Evolutionary conservation across 441 rosid species (phyloP).

Genomic region (Omphalea diandra): DNA sequence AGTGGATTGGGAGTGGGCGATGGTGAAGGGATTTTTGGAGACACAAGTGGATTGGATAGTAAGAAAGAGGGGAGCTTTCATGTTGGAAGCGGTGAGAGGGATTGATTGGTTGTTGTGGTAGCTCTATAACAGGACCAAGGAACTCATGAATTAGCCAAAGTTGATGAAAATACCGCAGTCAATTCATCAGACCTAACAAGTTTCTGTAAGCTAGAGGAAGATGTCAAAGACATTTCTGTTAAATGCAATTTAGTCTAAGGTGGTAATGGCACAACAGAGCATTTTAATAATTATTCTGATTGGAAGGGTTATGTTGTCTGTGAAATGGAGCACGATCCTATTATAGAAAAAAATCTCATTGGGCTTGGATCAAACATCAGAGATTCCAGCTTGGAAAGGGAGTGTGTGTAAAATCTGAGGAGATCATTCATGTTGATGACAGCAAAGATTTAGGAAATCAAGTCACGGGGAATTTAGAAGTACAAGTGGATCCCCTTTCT

Average conservation of each 20-base stretch:
- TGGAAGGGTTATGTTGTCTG: constrained; percentile 36
- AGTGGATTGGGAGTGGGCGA: constrained; percentile 1
- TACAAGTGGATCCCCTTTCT: constrained; percentile 32
- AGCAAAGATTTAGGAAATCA: constrained; percentile 23
- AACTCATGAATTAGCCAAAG: constrained; percentile 26
- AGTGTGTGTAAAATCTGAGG: constrained; percentile 28
- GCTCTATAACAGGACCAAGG: constrained; percentile 36
- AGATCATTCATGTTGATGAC: constrained; percentile 21
- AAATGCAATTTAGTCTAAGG: constrained; percentile 26
- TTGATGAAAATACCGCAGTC: constrained; percentile 19
- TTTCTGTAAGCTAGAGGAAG: constrained; percentile 19
- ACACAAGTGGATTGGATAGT: constrained; percentile 1
- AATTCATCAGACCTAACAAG: constrained; percentile 16
- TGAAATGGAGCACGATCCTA: constrained; percentile 39
- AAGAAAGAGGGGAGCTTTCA: constrained; percentile 15
- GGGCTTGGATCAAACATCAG: constrained; percentile 21
- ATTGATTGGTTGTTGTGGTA: too few relatives aligned
- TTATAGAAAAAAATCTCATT: constrained; percentile 22
- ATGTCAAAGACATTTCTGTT: constrained; percentile 25
- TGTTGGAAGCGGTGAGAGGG: constrained; percentile 34
- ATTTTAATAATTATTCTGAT: constrained; percentile 31
- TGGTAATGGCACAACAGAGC: constrained; percentile 31
- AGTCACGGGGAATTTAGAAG: constrained; percentile 27
- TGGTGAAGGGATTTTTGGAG: constrained; percentile 14
- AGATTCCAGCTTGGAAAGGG: constrained; percentile 28